Conservation (phyloP, 306 rosid species). For the Quercus cerris region DNA sequence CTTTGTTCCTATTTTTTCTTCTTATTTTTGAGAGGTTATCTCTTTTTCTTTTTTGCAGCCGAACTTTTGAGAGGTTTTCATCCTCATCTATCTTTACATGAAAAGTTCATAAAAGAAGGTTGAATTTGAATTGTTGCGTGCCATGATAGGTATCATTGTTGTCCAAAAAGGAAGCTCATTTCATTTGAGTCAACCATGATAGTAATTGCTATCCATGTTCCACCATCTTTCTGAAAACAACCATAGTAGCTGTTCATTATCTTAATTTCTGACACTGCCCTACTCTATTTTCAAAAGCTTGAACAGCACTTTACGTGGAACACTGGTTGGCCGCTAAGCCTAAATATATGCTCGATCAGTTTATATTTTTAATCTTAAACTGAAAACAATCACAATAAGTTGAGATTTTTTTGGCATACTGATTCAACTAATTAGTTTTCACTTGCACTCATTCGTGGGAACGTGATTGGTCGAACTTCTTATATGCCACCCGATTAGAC, state of each 20-base stretch:
- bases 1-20: not conserved
- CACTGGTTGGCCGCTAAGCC: constrained; percentile 23
- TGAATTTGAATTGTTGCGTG: constrained; percentile 34
- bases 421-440: constrained; percentile 8
- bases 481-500: constrained; percentile 33
- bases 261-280: constrained; percentile 3
- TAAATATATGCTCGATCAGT: constrained; percentile 9
- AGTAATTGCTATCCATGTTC: constrained; percentile 37
- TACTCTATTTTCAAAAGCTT: constrained; percentile 22
- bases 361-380: not conserved
- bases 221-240: not conserved
- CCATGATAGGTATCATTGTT: constrained; percentile 41
- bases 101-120: constrained; percentile 23
- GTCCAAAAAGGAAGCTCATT: constrained; percentile 34
- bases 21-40: not conserved
- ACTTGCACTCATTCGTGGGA: constrained; percentile 31
- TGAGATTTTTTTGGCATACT: too few relatives aligned
- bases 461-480: constrained; percentile 43
- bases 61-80: not conserved
- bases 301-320: constrained; percentile 15
- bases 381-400: not conserved
- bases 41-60: too few relatives aligned
- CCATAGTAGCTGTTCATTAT: too few relatives aligned
- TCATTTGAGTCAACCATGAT: constrained; percentile 49
- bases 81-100: constrained; percentile 26